These are phyloP conservation scores for Chlamydomonas eustigma DNA, from an alignment of 139 green algal genomes.

Conservation along the genomic window DNA sequence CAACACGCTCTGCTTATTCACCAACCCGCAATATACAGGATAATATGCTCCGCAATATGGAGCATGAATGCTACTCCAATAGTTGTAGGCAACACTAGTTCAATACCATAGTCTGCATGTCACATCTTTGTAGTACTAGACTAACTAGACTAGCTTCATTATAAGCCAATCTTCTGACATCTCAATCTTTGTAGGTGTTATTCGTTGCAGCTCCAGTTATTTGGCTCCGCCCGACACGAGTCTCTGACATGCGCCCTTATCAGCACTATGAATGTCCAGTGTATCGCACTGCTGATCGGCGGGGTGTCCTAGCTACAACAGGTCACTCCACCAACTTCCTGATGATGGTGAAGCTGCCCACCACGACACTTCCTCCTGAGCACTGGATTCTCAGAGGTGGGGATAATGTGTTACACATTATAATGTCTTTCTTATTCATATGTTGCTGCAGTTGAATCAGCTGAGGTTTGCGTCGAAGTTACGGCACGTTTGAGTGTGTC, in stretches of 20 bases:
- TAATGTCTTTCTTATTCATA: neutral
- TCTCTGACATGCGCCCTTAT: slow-evolving; percentile 28
- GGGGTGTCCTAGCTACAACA: slow-evolving; percentile 59
- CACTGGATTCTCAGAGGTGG: neutral
- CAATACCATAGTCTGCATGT: too few species aligned
- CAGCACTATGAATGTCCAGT: slow-evolving; percentile 63
- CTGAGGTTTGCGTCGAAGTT: too few species aligned
- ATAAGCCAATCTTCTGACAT: neutral
- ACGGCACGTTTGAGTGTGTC: too few species aligned
- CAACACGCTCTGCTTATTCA: too few species aligned
- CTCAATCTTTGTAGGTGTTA: slow-evolving; percentile 36
- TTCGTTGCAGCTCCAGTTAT: slow-evolving; percentile 45
- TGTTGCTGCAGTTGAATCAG: too few species aligned
- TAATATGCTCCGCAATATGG: too few species aligned
- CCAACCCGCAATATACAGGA: too few species aligned
- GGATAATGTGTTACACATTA: neutral
- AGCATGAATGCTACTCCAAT: too few species aligned
- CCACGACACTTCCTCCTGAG: neutral
- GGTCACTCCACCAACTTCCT: slow-evolving; percentile 81
- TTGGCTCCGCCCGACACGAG: slow-evolving; percentile 53
- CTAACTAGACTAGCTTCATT: too few species aligned
- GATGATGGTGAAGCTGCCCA: slow-evolving; percentile 55
- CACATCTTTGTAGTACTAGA: too few species aligned
- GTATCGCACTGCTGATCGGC: slow-evolving; percentile 65
- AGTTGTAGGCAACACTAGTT: too few species aligned